Evolutionary conservation across 441 rosid genomes (phyloP), one percentile per base, ranked within the genome.

Genomic region (Iberis amara): DNA sequence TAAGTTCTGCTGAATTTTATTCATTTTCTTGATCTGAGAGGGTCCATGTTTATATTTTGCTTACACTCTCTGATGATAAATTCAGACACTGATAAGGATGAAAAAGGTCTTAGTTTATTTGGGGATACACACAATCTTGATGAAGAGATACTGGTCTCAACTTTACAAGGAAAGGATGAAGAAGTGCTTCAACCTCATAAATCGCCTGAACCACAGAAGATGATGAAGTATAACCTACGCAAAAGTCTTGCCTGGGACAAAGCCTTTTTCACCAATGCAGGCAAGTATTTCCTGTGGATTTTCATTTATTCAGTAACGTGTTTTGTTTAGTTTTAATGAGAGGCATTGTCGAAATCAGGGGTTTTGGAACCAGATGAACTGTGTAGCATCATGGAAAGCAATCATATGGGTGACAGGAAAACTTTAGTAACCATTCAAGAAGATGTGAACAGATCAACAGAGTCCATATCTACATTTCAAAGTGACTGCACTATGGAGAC

Each of bases 241-340:
- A 82, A 80, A 66, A 89, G 96, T 73, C 74, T 89, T 70, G 94
- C 96, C 8, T 89, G 95, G 97, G 90, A 89, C 45, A 89, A 66
- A 66, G 97, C 94, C 26, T 87, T 90, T 70, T 90, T 87, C 79
- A 90, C 98, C 0, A 81, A 76, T 59, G 92, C 73, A 53, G 97
- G 21, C 21, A 18, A 18, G 21, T 26, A 4, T 6, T 26, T 26
- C 6, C 30, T 26, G 5, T 26, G 6, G 49, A 26, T 26, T 26
- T 26, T 2, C 30, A 3, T 26, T 2, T 26, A 26, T 26, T 26
- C 30, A 26, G 30, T 26, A 18, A 18, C 21, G 21, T 18, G 21
- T 18, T 18, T 18, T 18, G 21, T 18, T 18, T 18, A 18, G 21
- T 26, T 39, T 39, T 44, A 26, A 23, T 55, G 35, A 24, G 30